A percentile compares a stretch with the other conserved stretches of the same genome.
These are phyloP conservation scores for Geum urbanum DNA, from an alignment of 306 rosid genomes.

Conservation along the genomic window DNA sequence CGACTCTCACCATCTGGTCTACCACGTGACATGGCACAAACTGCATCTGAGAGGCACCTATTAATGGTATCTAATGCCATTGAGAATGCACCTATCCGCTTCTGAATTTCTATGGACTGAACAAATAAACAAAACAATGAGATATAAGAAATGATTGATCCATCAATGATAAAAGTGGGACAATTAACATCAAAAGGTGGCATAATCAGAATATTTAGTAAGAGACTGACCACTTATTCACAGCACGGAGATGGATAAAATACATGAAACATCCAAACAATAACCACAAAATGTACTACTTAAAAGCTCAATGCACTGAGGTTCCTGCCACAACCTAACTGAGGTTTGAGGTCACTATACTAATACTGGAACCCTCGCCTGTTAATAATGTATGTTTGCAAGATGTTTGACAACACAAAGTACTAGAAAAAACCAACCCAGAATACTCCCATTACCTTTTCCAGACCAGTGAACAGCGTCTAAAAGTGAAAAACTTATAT, in stretches of 20 bases:
- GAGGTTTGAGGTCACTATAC: background rate
- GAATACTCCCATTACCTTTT: background rate
- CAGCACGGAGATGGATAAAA: background rate
- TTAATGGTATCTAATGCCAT: slow-evolving; percentile 89
- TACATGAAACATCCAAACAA: background rate
- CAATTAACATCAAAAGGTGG: background rate
- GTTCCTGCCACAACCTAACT: background rate
- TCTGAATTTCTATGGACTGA: slow-evolving; percentile 93
- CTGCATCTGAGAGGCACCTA: slow-evolving; percentile 92
- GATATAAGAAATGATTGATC: background rate
- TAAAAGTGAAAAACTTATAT: background rate
- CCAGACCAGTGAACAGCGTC: background rate
- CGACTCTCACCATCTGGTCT: slow-evolving; percentile 90
- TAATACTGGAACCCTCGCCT: background rate
- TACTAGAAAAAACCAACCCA: no score
- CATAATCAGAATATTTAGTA: slow-evolving; percentile 2
- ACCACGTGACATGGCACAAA: slow-evolving; percentile 87
- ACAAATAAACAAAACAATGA: slow-evolving; percentile 6
- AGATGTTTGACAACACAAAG: no score
- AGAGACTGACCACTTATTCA: background rate
- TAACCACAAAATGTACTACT: background rate
- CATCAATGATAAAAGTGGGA: background rate
- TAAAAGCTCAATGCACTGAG: background rate
- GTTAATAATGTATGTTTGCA: no score
- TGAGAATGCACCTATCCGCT: slow-evolving; percentile 91